phyloP scores from a whole-genome alignment of 345 rosid genomes.

The Populus simonii region DNA sequence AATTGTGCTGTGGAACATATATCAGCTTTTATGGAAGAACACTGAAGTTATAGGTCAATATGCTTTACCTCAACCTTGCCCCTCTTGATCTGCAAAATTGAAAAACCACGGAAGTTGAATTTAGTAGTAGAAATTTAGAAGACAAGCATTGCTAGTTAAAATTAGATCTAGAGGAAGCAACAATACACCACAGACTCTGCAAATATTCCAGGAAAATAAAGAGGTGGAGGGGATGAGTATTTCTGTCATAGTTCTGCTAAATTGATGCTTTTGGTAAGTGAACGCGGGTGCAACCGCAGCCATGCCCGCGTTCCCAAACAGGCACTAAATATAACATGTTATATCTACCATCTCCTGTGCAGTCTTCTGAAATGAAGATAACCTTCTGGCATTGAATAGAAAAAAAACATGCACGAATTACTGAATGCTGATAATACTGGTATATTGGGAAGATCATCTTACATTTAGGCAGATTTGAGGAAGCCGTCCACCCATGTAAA shows the following conservation, averaged over 20 bases:
- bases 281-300: background rate
- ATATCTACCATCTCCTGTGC: background rate
- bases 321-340: background rate
- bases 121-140: background rate
- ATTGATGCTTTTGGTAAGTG: background rate
- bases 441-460: slow-evolving; percentile 20
- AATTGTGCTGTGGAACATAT: background rate
- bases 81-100: slow-evolving; percentile 59
- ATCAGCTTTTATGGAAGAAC: background rate
- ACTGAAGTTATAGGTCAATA: background rate
- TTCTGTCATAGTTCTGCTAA: background rate
- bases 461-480: slow-evolving; percentile 85
- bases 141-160: background rate
- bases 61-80: slow-evolving; percentile 72
- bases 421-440: background rate
- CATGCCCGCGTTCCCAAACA: too few relatives aligned
- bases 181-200: background rate
- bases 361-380: background rate
- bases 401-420: background rate
- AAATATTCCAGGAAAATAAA: background rate
- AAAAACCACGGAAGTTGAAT: slow-evolving; percentile 7
- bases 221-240: background rate
- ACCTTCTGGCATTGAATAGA: background rate
- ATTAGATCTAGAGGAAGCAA: background rate
- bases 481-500: slow-evolving; percentile 91